These are phyloP conservation scores for Fraxinus greggii DNA, from an alignment of 305 asterid species.

Conservation along the genomic window DNA sequence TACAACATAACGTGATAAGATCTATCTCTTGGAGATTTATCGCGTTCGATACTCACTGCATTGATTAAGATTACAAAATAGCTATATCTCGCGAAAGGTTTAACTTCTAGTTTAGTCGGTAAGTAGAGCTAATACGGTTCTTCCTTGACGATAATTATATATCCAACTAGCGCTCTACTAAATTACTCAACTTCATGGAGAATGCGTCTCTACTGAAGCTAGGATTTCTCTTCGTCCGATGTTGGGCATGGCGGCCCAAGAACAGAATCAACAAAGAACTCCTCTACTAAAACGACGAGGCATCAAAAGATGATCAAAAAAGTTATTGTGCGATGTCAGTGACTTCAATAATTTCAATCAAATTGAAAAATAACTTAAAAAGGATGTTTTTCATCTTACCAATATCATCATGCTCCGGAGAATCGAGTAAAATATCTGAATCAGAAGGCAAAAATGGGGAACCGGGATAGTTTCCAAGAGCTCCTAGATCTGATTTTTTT, in stretches of 20 bases:
- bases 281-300: constrained; percentile 39
- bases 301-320: background rate
- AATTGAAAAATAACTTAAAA: background rate
- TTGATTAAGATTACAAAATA: background rate
- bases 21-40: background rate
- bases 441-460: constrained; percentile 51
- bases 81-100: background rate
- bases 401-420: constrained; percentile 49
- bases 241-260: constrained; percentile 32
- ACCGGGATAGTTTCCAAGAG: constrained; percentile 50
- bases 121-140: background rate
- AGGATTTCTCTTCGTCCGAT: constrained; percentile 44
- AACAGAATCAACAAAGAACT: constrained; percentile 47
- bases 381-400: constrained; percentile 22
- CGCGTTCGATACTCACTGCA: background rate
- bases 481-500: constrained; percentile 40
- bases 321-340: background rate
- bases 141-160: background rate
- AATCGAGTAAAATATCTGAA: constrained; percentile 50
- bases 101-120: background rate
- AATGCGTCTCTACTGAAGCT: constrained; percentile 11
- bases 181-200: background rate
- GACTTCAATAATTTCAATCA: background rate
- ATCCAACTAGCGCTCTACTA: background rate
- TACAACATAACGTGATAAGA: background rate